A percentile compares a stretch with the other conserved stretches of the same genome.
phyloP scores from a whole-genome alignment of 2,329 filamentous ascomycete genomes.

The Cercospora janseana region DNA sequence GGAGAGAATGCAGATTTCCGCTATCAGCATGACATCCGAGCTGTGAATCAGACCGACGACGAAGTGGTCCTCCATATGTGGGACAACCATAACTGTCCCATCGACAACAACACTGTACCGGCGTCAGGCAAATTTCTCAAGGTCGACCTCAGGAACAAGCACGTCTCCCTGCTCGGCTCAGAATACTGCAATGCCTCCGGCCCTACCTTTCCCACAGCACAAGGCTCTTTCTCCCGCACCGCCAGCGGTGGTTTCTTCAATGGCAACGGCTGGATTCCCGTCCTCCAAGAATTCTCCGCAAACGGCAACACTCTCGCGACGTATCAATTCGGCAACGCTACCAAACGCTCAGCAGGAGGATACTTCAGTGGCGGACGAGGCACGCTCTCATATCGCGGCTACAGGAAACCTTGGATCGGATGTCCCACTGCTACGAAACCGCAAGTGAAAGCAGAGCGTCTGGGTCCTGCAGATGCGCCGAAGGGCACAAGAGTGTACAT shows the following conservation, averaged over 20 bases:
- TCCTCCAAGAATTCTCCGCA: slow-evolving; percentile 25
- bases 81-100: slow-evolving; percentile 28
- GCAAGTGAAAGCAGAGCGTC: slow-evolving; percentile 10
- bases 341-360: slow-evolving; percentile 9
- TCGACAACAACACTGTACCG: slow-evolving; percentile 22
- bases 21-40: slow-evolving; percentile 28
- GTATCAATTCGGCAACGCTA: slow-evolving; percentile 25
- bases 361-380: slow-evolving; percentile 6
- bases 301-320: slow-evolving; percentile 17
- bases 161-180: slow-evolving; percentile 15
- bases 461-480: not conserved
- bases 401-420: slow-evolving; percentile 26
- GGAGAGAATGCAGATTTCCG: slow-evolving; percentile 21
- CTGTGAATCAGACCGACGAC: slow-evolving; percentile 2
- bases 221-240: slow-evolving; percentile 22
- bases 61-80: slow-evolving; percentile 14
- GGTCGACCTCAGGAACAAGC: slow-evolving; percentile 16
- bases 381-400: slow-evolving; percentile 26
- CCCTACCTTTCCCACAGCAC: slow-evolving; percentile 23
- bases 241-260: slow-evolving; percentile 20
- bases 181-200: slow-evolving; percentile 19
- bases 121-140: slow-evolving; percentile 24
- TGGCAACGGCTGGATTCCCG: slow-evolving; percentile 24
- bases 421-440: slow-evolving; percentile 21
- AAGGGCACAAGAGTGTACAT: slow-evolving; percentile 44